Evolutionary conservation across 768 basidiomycete genomes (phyloP).

Genomic region (Suillus cothurnatus): DNA sequence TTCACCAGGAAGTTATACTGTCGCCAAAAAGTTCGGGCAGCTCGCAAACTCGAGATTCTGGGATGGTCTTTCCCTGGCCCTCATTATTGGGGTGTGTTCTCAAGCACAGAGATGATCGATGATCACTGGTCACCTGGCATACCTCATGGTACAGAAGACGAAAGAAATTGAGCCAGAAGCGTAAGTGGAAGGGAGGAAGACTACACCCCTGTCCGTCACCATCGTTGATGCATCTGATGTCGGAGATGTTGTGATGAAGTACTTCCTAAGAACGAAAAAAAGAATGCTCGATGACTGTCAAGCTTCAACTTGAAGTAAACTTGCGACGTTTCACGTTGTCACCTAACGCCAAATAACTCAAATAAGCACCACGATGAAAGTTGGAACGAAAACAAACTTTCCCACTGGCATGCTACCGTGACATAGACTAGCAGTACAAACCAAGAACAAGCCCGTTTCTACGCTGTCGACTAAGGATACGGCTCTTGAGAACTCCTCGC

Average conservation of each 20-base stretch:
- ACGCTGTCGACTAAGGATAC: too few relatives aligned
- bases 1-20: slow-evolving; percentile 32
- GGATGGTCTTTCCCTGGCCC: slow-evolving; percentile 31
- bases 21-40: slow-evolving; percentile 34
- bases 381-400: too few relatives aligned
- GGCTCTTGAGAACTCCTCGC: too few relatives aligned
- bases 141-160: slow-evolving; percentile 20
- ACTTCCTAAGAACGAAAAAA: too few relatives aligned
- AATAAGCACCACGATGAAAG: too few relatives aligned
- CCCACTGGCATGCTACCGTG: too few relatives aligned
- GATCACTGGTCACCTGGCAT: slow-evolving; percentile 24
- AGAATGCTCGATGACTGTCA: too few relatives aligned
- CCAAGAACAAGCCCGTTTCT: too few relatives aligned
- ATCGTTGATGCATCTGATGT: slow-evolving; percentile 21
- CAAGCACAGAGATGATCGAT: slow-evolving; percentile 24
- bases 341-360: too few relatives aligned
- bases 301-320: too few relatives aligned
- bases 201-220: slow-evolving; percentile 19
- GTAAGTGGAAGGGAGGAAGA: slow-evolving; percentile 23
- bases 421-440: too few relatives aligned
- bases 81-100: slow-evolving; percentile 27
- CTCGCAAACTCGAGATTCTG: slow-evolving; percentile 29
- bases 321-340: too few relatives aligned
- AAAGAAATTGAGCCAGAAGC: slow-evolving; percentile 12
- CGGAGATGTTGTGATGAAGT: slow-evolving; percentile 2